Percentiles rank a stretch among this genome's conserved stretches.
phyloP scores from a whole-genome alignment of 2,329 filamentous ascomycete genomes.

The Bisporella sp. region DNA sequence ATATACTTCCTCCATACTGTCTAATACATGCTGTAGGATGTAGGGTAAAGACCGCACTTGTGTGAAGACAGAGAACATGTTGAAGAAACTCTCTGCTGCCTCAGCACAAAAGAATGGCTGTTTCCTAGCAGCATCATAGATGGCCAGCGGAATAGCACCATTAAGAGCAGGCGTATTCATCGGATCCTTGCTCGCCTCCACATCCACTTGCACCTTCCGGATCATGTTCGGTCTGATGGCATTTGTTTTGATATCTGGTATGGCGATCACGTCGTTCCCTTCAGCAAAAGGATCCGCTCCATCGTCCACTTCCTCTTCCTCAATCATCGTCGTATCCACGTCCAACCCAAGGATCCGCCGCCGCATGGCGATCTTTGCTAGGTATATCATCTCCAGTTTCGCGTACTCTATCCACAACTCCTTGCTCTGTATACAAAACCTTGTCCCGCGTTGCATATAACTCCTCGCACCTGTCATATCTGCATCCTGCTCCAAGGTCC shows the following conservation, averaged over 20 bases:
- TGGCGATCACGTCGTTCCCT: conserved; percentile 48
- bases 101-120: conserved; percentile 62
- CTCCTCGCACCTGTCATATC: conserved; percentile 82
- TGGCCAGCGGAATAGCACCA: conserved; percentile 87
- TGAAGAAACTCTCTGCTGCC: conserved; percentile 71
- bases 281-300: conserved; percentile 33
- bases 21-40: conserved; percentile 69
- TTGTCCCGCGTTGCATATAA: conserved; percentile 81
- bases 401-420: conserved; percentile 85
- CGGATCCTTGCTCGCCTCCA: conserved; percentile 25
- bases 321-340: conserved; percentile 33
- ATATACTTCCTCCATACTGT: conserved; percentile 51
- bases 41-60: conserved; percentile 55
- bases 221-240: conserved; percentile 41
- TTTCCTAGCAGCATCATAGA: conserved; percentile 81
- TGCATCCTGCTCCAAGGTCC: conserved; percentile 68
- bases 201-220: conserved; percentile 46
- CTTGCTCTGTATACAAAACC: conserved; percentile 75
- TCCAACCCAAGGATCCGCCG: conserved; percentile 61
- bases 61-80: conserved; percentile 66
- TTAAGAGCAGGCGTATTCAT: conserved; percentile 70
- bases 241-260: conserved; percentile 39
- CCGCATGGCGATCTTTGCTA: conserved; percentile 72
- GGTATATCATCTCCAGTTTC: conserved; percentile 86
- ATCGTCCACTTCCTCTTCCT: conserved; percentile 39